Evolutionary conservation across 352 stramenopile genomes (phyloP), one percentile per base, ranked within the genome.

Genomic region (Phytopythium montanum): DNA sequence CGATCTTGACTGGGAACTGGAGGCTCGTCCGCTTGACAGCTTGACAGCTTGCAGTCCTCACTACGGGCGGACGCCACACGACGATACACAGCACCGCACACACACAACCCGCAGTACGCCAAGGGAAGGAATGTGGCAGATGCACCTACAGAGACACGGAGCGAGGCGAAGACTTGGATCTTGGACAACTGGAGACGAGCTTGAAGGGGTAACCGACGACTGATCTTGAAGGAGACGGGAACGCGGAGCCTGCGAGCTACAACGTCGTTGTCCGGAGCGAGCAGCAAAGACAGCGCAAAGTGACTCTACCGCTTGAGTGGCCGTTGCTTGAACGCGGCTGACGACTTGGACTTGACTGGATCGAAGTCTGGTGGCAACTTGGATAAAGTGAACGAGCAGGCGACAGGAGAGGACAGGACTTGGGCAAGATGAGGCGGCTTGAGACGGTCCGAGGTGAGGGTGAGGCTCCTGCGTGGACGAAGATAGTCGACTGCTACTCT

Each of bases 111-210:
- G 41, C n/a, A 48, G n/a, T 9, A 7, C 29, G 5, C 4, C 44
- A 18, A 33, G 6, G 21, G 23, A 13, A n/a, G 23, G 28, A 50
- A 50, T 50, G 44, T 23, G 44, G 44, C 42, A 50, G 5, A n/a
- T 50, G 21, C 44, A 50, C 44, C 44, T 50, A 33, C 44, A 50
- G n/a, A n/a, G 8, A 29, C n/a, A 49, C 42, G 19, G 42, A 29
- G 3, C 1, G 34, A 13, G 18, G 18, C 34, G 36, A 42, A 42
- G 36, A 21, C 36, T 42, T 42, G 36, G 36, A n/a, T n/a, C 36
- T 7, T 12, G 13, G 36, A 6, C 36, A 16, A 42, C 12, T 16
- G 34, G 18, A 41, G 34, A 41, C 8, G 2, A 12, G 2, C 34
- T 41, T 41, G 34, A 12, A 2, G 18, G 34, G 2, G 13, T 5